Evolutionary conservation across 441 rosid species (phyloP), one percentile per base, ranked within the genome.

Genomic region (Croton laevigatus): DNA sequence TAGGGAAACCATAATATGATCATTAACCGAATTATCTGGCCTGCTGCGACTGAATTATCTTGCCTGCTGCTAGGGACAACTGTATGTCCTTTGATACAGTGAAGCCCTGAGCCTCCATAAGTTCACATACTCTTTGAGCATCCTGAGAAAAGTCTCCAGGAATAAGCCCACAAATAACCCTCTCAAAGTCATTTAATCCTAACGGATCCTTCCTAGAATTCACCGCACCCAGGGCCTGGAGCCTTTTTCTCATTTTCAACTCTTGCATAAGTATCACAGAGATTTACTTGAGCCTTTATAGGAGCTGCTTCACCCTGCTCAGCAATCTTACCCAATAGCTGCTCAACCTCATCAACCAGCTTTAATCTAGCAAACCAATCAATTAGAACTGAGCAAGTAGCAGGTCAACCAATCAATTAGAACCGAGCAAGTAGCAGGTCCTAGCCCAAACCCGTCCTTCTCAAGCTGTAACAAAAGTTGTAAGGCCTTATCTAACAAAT

Each of bases 381-480:
- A 51, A 94, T 78, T 66, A 94, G 88, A 75, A 85, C 89, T 5
- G 90, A 66, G 71, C 78, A 83, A 22, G 98, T 94, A 63, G 82
- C 90, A 80, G 77, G n/a, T n/a, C n/a, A 92, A 68, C 96, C 97
- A 92, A 74, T 89, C 92, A 51, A 94, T 78, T 66, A 94, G 88
- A 75, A 85, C 89, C 5, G 90, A 66, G 71, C 78, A 83, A 22
- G 98, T 94, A 63, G 82, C 80, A 71, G 74, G 78, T 62, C 98
- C 99, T 23, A 84, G 87, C 73, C 87, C 89, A 65, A 87, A 79
- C 38, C 88, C 97, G 72, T 85, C 86, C 82, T 84, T 87, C 90
- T 94, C 93, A 52, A 89, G 91, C 76, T 84, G 67, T 71, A 94
- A 27, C 68, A 94, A 79, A 69, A 92, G 87, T 53, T 79, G 65